Evolutionary conservation across 2,329 filamentous ascomycete species (phyloP).

Genomic region (Fusarium sacchari): DNA sequence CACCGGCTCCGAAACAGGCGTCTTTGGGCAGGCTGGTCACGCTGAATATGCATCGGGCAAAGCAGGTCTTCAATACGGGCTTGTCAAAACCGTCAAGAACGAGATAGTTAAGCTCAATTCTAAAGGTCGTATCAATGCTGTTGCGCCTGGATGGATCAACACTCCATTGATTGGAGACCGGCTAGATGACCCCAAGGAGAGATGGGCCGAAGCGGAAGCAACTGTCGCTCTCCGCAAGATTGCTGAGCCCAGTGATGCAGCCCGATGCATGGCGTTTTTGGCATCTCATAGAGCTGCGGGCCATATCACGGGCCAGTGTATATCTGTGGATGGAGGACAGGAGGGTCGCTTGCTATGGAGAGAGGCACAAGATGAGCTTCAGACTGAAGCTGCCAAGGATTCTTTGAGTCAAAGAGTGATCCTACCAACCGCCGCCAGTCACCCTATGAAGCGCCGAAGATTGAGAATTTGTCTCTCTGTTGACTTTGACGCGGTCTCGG

Average conservation of each 20-base stretch:
- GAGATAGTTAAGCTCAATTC: background rate
- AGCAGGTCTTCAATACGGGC: background rate
- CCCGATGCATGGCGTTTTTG: background rate
- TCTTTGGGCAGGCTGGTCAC: background rate
- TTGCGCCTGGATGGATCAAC: background rate
- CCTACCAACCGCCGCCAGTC: rapidly evolving
- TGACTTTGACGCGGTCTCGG: background rate
- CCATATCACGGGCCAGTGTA: background rate
- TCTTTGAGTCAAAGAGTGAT: rapidly evolving
- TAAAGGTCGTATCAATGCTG: background rate
- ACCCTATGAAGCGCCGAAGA: background rate
- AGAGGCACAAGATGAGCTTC: background rate
- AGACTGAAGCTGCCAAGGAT: rapidly evolving
- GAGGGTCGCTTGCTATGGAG: background rate
- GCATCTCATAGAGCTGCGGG: background rate
- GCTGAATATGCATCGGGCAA: background rate
- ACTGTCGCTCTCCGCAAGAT: background rate
- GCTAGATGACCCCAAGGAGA: background rate
- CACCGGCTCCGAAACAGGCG: background rate
- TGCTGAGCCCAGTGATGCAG: background rate
- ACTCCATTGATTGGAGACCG: background rate
- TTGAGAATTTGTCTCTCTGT: background rate
- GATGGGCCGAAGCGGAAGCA: background rate
- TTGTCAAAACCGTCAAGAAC: background rate
- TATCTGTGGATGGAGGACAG: background rate